Conservation (phyloP, 169 alveolate genomes). For the Condylostoma magnum region DNA sequence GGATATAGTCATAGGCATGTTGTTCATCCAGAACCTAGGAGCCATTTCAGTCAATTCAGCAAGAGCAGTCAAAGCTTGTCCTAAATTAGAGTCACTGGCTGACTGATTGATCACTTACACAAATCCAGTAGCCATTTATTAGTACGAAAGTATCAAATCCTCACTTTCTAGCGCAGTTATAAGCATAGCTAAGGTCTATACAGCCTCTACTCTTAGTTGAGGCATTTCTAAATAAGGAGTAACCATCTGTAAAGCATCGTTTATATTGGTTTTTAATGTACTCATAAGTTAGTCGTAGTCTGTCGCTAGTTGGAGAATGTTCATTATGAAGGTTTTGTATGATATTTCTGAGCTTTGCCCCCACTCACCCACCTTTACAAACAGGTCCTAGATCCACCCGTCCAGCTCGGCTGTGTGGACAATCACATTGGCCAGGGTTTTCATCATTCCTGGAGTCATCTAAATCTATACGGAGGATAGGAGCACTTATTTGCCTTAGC, state of each 20-base stretch:
- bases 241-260: neutral
- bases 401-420: slow-evolving; percentile 11
- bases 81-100: neutral
- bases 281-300: too few species aligned
- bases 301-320: too few species aligned
- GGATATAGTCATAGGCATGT: neutral
- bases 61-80: neutral
- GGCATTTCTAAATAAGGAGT: neutral
- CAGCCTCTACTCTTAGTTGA: neutral
- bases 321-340: too few species aligned
- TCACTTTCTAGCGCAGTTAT: slow-evolving; percentile 13
- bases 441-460: neutral
- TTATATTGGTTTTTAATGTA: too few species aligned
- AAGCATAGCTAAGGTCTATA: slow-evolving; percentile 2
- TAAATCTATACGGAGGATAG: neutral
- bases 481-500: neutral
- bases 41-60: slow-evolving; percentile 19
- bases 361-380: neutral
- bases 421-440: neutral
- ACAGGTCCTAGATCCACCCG: neutral
- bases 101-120: neutral
- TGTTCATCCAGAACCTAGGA: slow-evolving; percentile 26
- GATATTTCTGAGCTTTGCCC: neutral
- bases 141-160: neutral
- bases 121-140: neutral